phyloP scores from a whole-genome alignment of 169 alveolate species.

The Perkinsus olseni region DNA sequence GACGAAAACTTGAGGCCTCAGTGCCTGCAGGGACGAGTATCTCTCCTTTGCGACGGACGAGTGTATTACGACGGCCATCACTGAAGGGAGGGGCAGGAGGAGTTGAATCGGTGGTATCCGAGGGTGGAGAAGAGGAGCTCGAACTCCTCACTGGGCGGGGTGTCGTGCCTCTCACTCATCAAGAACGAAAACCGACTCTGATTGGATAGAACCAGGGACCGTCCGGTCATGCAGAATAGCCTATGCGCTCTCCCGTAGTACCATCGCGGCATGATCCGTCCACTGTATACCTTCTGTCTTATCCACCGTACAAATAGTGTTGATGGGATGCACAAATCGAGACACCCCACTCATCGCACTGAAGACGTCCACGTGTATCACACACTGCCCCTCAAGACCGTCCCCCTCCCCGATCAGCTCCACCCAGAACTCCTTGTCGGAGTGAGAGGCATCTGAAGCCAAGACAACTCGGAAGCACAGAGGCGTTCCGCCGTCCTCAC shows the following conservation, averaged over 20 bases:
- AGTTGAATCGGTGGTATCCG: not conserved
- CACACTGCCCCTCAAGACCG: not conserved
- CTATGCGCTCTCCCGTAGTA: not conserved
- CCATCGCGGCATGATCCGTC: not conserved
- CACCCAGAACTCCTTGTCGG: not conserved
- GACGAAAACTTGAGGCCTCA: not conserved
- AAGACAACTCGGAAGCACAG: too few species aligned
- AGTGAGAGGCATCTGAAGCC: too few species aligned
- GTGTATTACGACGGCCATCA: not conserved
- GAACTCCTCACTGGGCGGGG: not conserved
- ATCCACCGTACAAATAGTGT: not conserved
- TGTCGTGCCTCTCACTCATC: not conserved
- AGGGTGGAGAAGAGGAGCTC: not conserved
- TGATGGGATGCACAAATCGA: not conserved
- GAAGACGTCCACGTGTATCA: not conserved
- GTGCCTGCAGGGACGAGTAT: not conserved
- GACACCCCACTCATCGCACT: not conserved
- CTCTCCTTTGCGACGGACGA: not conserved
- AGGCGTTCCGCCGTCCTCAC: too few species aligned
- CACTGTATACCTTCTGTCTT: not conserved
- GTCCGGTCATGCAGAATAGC: not conserved
- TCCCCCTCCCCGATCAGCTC: not conserved
- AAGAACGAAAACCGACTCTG: not conserved
- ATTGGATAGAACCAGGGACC: not conserved
- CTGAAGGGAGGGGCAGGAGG: not conserved